Evolutionary conservation across 1,139 yeast genomes (phyloP).

Genomic region (Yamadazyma triangularis): DNA sequence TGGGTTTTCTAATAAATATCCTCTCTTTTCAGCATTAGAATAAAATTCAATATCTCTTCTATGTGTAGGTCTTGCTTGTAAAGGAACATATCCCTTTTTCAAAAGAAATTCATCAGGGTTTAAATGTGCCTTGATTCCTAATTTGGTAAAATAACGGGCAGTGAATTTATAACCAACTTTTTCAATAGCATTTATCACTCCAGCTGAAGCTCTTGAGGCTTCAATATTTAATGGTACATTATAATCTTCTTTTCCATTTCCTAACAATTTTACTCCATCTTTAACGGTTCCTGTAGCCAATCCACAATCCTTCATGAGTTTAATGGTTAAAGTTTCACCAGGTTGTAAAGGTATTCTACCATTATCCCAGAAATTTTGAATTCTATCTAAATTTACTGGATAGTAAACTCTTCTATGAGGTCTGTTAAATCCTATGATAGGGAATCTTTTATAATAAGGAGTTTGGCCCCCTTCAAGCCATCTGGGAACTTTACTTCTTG

Average conservation of each 20-base stretch:
- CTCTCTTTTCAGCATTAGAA: constrained; percentile 66
- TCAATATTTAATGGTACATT: constrained; percentile 66
- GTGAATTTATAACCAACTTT: constrained; percentile 66
- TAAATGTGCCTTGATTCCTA: constrained; percentile 71
- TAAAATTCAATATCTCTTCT: constrained; percentile 79
- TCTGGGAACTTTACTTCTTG: constrained; percentile 82
- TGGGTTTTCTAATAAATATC: constrained; percentile 55
- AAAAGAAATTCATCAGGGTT: constrained; percentile 66
- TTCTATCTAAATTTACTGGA: constrained; percentile 53
- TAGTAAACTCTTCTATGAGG: constrained; percentile 46
- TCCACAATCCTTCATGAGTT: constrained; percentile 68
- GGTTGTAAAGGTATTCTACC: constrained; percentile 65
- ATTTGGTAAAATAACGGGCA: constrained; percentile 63
- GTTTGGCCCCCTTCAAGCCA: constrained; percentile 99
- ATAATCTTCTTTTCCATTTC: constrained; percentile 56
- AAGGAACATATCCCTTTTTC: constrained; percentile 75
- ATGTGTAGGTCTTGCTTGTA: constrained; percentile 81
- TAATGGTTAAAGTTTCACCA: constrained; percentile 59
- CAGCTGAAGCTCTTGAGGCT: constrained; percentile 73
- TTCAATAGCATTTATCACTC: constrained; percentile 74
- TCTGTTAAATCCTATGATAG: constrained; percentile 82
- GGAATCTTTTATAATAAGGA: constrained; percentile 83
- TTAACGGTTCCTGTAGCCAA: constrained; percentile 64
- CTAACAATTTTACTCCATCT: constrained; percentile 82
- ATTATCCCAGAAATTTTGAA: constrained; percentile 58